Percentiles rank a stretch among this genome's conserved stretches.
These are phyloP conservation scores for Magnolia changhungtana DNA, from an alignment of 164 flowering plant species.

Conservation along the genomic window DNA sequence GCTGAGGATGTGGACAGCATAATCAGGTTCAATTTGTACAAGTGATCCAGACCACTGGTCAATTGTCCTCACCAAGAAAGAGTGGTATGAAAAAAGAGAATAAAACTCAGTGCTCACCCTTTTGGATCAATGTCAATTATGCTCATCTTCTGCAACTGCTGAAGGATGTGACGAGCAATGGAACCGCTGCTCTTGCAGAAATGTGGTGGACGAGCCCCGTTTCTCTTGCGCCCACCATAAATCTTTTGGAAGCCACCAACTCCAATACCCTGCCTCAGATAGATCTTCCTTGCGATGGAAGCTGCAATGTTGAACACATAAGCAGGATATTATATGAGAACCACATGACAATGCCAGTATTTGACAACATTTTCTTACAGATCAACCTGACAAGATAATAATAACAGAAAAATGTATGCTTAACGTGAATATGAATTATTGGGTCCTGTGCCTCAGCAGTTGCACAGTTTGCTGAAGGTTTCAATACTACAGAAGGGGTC, in stretches of 20 bases:
- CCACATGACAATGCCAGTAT: not conserved
- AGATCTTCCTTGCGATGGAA: conserved; percentile 67
- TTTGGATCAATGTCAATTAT: conserved; percentile 67
- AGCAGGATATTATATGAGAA: not conserved
- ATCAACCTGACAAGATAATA: not conserved
- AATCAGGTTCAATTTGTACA: no score
- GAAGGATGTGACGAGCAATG: conserved; percentile 81
- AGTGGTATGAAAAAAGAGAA: no score
- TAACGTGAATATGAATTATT: not conserved
- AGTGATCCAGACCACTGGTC: no score
- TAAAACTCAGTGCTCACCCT: conserved; percentile 44
- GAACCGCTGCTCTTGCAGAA: conserved; percentile 92
- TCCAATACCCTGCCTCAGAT: conserved; percentile 83
- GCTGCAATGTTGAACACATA: conserved; percentile 35
- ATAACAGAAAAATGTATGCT: not conserved
- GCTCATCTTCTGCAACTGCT: conserved; percentile 65
- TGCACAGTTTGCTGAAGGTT: not conserved
- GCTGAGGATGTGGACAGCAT: no score
- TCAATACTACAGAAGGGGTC: no score
- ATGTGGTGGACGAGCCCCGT: conserved; percentile 85
- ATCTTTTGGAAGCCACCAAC: conserved; percentile 82
- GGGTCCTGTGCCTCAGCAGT: not conserved
- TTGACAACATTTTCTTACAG: not conserved
- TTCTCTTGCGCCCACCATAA: conserved; percentile 93
- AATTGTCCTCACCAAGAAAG: no score